phyloP scores from a whole-genome alignment of 352 stramenopile genomes.

The Globisporangium uncinulatum region DNA sequence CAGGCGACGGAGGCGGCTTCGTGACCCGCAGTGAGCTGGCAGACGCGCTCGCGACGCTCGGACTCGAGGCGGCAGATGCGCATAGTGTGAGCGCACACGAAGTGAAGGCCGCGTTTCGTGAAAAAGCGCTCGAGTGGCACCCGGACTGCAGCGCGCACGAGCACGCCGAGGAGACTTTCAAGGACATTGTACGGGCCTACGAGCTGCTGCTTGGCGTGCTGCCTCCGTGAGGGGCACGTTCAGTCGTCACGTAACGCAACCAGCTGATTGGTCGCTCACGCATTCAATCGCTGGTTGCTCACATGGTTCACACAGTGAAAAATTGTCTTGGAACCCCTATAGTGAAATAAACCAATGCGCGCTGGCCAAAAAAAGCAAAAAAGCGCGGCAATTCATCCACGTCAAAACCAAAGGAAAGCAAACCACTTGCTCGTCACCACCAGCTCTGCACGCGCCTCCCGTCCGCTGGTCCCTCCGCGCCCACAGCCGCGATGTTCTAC shows the following conservation, averaged over 20 bases:
- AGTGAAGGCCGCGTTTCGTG: slow-evolving; percentile 58
- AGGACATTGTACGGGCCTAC: slow-evolving; percentile 83
- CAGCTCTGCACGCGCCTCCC: too few relatives aligned
- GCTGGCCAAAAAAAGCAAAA: too few relatives aligned
- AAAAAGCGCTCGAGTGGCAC: slow-evolving; percentile 86
- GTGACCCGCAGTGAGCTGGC: slow-evolving; percentile 13
- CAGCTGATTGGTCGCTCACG: too few relatives aligned
- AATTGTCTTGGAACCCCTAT: too few relatives aligned
- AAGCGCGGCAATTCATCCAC: too few relatives aligned
- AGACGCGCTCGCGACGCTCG: slow-evolving; percentile 21
- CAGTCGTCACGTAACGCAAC: too few relatives aligned
- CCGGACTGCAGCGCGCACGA: slow-evolving; percentile 88
- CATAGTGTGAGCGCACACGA: slow-evolving; percentile 9
- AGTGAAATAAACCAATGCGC: too few relatives aligned
- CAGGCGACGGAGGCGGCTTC: neutral
- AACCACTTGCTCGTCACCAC: too few relatives aligned
- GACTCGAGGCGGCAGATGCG: slow-evolving; percentile 5
- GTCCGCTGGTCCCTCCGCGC: too few relatives aligned
- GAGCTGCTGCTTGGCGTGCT: slow-evolving; percentile 53
- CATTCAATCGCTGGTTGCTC: too few relatives aligned
- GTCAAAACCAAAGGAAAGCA: too few relatives aligned
- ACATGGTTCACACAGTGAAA: too few relatives aligned
- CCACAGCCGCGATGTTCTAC: slow-evolving; percentile 93
- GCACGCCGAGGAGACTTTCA: slow-evolving; percentile 79
- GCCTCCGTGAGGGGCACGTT: neutral